Base-by-base conservation (phyloP, 2,329 filamentous ascomycete genomes). In the Beauveria sp. region DNA sequence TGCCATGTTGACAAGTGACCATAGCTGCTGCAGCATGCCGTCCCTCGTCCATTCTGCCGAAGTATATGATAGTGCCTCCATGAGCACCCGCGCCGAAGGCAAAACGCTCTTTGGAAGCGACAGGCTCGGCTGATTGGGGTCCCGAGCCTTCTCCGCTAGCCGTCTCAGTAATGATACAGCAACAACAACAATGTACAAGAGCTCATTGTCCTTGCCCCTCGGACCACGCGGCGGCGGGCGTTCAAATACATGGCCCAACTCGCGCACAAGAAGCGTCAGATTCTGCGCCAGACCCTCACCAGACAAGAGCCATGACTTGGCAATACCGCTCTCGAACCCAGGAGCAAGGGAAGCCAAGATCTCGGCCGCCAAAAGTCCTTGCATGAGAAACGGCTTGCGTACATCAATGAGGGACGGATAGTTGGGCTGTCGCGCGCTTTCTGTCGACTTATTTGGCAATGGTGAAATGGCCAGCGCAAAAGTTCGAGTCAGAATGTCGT, bases 401-500 rank as follows among this genome's bases (percentile, higher is more conserved):
- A 84, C 85, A 71, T 97, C 92, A 5, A 94, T 84, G 5, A 92
- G 81, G 0, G 86, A 83, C 1, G 89, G 75, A 28, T 87, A 72
- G 62, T 83, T 82, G 2, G 83, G 79, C 18, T 83, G 81, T 43
- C 86, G 84, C 18, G 81, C 80, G 47, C 82, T 75, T 34, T 76
- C 71, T 44, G 72, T 70, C 16, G 69, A 72, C 63, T 83, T 80
- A 47, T 93, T 90, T 0, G 94, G 94, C 40, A 97, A 80, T 1
- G 92, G 86, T 7, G 90, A 90, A 61, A 97, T 89, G 2, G 92
- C 89, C 20, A 99, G 80, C 3, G 85, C 92, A 73, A 99, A 97
- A 0, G 92, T 84, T 62, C 89, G 86, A 0, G 92, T 97, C 5
- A 97, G 79, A 14, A 97, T 81, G 64, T 97, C 92, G 66, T 87